Percentiles rank a stretch among this genome's conserved stretches.
phyloP scores from a whole-genome alignment of 352 stramenopile species.

The Peronospora destructor region DNA sequence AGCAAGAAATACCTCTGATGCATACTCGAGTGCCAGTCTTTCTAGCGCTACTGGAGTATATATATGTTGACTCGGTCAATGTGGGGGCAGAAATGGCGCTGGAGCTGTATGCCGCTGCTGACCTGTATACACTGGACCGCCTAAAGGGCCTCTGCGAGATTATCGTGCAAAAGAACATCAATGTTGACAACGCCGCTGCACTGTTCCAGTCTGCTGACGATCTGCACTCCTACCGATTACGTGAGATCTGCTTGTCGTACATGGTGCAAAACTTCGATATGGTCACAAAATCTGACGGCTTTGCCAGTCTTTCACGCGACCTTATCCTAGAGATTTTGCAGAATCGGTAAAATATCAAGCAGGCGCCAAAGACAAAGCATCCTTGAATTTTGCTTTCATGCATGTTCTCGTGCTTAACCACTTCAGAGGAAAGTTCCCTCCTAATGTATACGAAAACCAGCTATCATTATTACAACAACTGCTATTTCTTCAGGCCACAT shows the following conservation, averaged over 20 bases:
- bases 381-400: constrained; percentile 16
- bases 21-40: constrained; percentile 90
- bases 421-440: constrained; percentile 19
- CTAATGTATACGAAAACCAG: constrained; percentile 30
- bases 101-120: constrained; percentile 90
- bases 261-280: constrained; percentile 88
- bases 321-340: constrained; percentile 87
- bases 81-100: constrained; percentile 89
- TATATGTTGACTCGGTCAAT: constrained; percentile 94
- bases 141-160: constrained; percentile 89
- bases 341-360: constrained; percentile 52
- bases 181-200: constrained; percentile 76
- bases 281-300: constrained; percentile 88
- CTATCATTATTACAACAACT: constrained; percentile 30
- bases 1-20: constrained; percentile 81
- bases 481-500: constrained; percentile 14
- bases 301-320: constrained; percentile 75
- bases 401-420: constrained; percentile 16
- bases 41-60: constrained; percentile 92
- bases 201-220: constrained; percentile 85
- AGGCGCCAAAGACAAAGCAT: constrained; percentile 14
- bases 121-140: constrained; percentile 92
- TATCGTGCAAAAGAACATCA: constrained; percentile 86
- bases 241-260: constrained; percentile 86
- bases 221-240: constrained; percentile 70